Base-by-base conservation (phyloP, 108 stramenopile species). In the Seminavis robusta region DNA sequence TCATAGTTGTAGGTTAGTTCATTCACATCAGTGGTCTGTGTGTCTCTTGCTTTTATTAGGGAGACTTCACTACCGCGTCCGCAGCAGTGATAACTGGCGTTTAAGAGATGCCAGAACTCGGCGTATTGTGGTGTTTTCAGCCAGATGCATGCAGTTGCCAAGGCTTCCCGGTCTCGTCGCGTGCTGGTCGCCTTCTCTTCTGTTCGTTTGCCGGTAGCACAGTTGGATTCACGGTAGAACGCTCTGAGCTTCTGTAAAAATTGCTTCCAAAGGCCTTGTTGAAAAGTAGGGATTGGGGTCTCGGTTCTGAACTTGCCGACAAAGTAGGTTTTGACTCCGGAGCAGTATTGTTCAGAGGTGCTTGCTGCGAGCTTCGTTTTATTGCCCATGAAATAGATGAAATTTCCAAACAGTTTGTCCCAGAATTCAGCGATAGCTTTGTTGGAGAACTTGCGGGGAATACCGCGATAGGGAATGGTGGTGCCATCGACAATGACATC, bases 131-230 rank as follows among this genome's bases (percentile, higher is more conserved):
- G 8, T 16, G 44, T 45, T 8, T 16, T 16, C 8, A 17, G 8
- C 44, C 44, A 45, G 8, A 45, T 16, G 17, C 44, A 45, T 8
- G n/a, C 44, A 16, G 44, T 45, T 16, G 44, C 44, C 44, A 45
- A 16, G 8, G 16, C 11, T 17, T 45, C 16, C 8, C 44, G 44
- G 17, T 45, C 16, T 10, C 17, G 8, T 8, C 44, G 44, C 8
- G 44, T 45, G 16, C 44, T 45, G 11, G 44, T 8, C 16, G 11
- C 17, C 8, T 16, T 16, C 11, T 16, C 44, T 45, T 45, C 44
- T 11, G 16, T 19, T 45, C 16, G 17, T 17, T 45, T 45, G 8
- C 44, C 44, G 8, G 44, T 16, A 11, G 44, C 44, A 16, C 17
- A 19, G 17, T 17, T 45, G 17, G n/a, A 10, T 19, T 45, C 44